These are phyloP conservation scores for Lentinula lateritia DNA, from an alignment of 768 basidiomycete species.

Conservation along the genomic window DNA sequence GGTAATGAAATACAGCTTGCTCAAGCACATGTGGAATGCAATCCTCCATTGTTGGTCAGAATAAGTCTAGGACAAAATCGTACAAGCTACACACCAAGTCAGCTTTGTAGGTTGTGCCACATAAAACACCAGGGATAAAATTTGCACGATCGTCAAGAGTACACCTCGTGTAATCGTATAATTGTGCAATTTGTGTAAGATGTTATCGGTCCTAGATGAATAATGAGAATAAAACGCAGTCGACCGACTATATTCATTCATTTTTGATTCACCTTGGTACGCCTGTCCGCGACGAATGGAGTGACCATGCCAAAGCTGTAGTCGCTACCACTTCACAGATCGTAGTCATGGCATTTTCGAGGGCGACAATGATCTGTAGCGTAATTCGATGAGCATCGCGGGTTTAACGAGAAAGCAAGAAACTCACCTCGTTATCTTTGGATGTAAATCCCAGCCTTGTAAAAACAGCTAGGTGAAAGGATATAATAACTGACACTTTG, in stretches of 20 bases:
- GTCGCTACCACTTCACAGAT: not conserved
- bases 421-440: not conserved
- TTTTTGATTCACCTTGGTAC: not conserved
- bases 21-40: slow-evolving; percentile 2
- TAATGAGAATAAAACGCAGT: not conserved
- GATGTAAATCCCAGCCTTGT: not conserved
- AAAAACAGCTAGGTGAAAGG: not conserved
- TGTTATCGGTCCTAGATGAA: not conserved
- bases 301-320: not conserved
- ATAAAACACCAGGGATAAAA: not conserved
- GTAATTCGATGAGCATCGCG: not conserved
- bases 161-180: slow-evolving; percentile 4
- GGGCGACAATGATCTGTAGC: not conserved
- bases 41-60: not conserved
- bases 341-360: not conserved
- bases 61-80: too few species aligned
- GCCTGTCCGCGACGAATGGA: not conserved
- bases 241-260: not conserved
- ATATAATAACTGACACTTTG: not conserved
- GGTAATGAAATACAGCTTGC: slow-evolving; percentile 5
- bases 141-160: not conserved
- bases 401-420: not conserved
- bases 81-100: not conserved
- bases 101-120: not conserved
- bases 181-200: not conserved